phyloP scores from a whole-genome alignment of 495 filamentous ascomycete species.

The Podospora appendiculata region DNA sequence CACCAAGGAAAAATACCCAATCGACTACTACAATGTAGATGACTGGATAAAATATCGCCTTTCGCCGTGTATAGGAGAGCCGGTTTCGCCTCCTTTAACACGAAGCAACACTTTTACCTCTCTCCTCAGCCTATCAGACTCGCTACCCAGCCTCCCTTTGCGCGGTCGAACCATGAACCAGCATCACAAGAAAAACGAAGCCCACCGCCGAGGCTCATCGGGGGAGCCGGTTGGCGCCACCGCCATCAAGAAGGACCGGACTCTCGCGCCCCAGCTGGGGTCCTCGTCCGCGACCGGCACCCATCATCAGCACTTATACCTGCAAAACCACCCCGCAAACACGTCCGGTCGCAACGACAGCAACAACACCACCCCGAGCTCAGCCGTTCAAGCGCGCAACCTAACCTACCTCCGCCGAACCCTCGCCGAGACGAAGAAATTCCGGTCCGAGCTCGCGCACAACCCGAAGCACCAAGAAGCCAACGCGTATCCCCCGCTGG shows the following conservation, averaged over 20 bases:
- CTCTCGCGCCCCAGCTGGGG: conserved; percentile 42
- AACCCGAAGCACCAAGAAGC: conserved; percentile 45
- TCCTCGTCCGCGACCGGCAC: conserved; percentile 25
- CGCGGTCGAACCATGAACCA: conserved; percentile 17
- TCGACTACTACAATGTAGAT: conserved; percentile 78
- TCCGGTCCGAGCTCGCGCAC: conserved; percentile 66
- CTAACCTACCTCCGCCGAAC: conserved; percentile 71
- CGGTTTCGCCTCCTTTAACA: conserved; percentile 44
- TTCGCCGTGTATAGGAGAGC: conserved; percentile 64
- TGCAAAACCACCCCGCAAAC: not conserved
- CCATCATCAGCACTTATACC: not conserved
- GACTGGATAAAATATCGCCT: conserved; percentile 74
- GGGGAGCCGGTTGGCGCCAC: not conserved
- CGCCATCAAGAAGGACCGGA: conserved; percentile 28
- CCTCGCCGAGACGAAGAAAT: conserved; percentile 58
- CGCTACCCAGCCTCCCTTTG: conserved; percentile 21
- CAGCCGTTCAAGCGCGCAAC: conserved; percentile 23
- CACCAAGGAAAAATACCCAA: conserved; percentile 70
- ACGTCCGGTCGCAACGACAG: conserved; percentile 7
- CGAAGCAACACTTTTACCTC: conserved; percentile 27
- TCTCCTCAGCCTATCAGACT: conserved; percentile 31
- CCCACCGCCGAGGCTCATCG: no score
- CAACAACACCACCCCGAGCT: not conserved
- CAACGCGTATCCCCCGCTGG: conserved; percentile 73
- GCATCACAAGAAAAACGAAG: not conserved